phyloP scores from a whole-genome alignment of 2,329 filamentous ascomycete genomes.

The Aspergillus eucalypticola region DNA sequence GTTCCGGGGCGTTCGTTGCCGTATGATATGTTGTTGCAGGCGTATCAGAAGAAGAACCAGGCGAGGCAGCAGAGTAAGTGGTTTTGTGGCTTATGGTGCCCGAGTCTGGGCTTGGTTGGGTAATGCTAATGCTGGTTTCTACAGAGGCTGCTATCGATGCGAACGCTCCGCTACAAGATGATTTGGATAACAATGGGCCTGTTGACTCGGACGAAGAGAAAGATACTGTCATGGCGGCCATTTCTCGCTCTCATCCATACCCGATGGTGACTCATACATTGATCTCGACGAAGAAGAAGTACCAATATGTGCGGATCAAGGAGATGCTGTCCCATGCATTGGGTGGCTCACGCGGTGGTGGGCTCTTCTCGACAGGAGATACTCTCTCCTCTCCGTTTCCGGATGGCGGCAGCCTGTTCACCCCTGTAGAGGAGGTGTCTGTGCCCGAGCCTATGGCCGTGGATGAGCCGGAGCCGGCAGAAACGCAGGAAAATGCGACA shows the following conservation, averaged over 20 bases:
- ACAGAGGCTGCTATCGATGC: slow-evolving; percentile 91
- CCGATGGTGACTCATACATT: slow-evolving; percentile 69
- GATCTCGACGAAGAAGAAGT: slow-evolving; percentile 54
- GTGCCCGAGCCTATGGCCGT: slow-evolving; percentile 23
- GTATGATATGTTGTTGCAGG: slow-evolving; percentile 86
- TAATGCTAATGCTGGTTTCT: slow-evolving; percentile 23
- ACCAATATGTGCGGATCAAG: slow-evolving; percentile 64
- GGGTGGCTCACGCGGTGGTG: slow-evolving; percentile 49
- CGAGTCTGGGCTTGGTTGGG: slow-evolving; percentile 3
- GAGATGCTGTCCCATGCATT: slow-evolving; percentile 63
- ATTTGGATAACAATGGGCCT: slow-evolving; percentile 75
- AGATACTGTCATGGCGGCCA: slow-evolving; percentile 78
- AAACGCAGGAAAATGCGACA: slow-evolving; percentile 23
- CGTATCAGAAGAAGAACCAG: slow-evolving; percentile 97
- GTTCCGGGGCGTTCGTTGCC: slow-evolving; percentile 84
- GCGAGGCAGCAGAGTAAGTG: slow-evolving; percentile 90
- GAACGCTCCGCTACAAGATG: slow-evolving; percentile 85
- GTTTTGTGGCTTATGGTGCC: slow-evolving; percentile 1
- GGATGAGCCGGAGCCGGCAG: neutral
- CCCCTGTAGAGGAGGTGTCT: slow-evolving; percentile 29
- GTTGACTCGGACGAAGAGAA: slow-evolving; percentile 96
- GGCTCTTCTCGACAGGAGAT: slow-evolving; percentile 46
- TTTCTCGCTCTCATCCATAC: slow-evolving; percentile 73
- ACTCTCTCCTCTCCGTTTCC: slow-evolving; percentile 26
- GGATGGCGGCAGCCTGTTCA: slow-evolving; percentile 38